Conservation (phyloP, 768 basidiomycete genomes). For the Filobasidium wieringae region DNA sequence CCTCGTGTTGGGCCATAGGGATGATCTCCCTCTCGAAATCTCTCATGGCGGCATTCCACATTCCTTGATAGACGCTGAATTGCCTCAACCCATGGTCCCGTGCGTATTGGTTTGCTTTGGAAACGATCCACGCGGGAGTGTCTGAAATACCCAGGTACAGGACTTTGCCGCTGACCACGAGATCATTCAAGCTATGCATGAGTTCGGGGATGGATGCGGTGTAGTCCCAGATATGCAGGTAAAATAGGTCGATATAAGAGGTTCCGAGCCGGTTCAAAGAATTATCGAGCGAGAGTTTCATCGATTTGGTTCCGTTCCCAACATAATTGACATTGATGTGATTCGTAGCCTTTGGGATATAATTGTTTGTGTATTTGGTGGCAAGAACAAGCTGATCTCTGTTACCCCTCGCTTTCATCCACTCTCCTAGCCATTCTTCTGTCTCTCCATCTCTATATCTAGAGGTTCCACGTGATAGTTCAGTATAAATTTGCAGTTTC, state of each 20-base stretch:
- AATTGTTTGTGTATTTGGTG: slow-evolving; percentile 36
- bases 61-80: slow-evolving; percentile 49
- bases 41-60: slow-evolving; percentile 13
- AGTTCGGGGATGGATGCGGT: slow-evolving; percentile 49
- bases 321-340: too few species aligned
- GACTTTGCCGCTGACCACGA: slow-evolving; percentile 49
- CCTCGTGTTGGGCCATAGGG: slow-evolving; percentile 39
- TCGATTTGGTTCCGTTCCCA: slow-evolving; percentile 46
- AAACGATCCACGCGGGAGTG: slow-evolving; percentile 47
- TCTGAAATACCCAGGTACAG: slow-evolving; percentile 48
- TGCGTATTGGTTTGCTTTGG: slow-evolving; percentile 14
- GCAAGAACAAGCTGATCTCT: slow-evolving; percentile 46
- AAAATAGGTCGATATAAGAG: slow-evolving; percentile 48
- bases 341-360: neutral
- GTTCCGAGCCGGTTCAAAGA: slow-evolving; percentile 50
- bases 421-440: slow-evolving; percentile 49
- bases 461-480: neutral
- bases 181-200: slow-evolving; percentile 48
- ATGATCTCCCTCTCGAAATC: slow-evolving; percentile 43
- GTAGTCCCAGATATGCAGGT: slow-evolving; percentile 47
- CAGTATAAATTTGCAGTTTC: neutral
- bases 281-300: slow-evolving; percentile 40
- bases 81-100: slow-evolving; percentile 45
- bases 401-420: slow-evolving; percentile 42
- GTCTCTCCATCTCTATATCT: slow-evolving; percentile 42